Base-by-base conservation (phyloP, 2,329 filamentous ascomycete genomes). In the Talaromyces sp. region DNA sequence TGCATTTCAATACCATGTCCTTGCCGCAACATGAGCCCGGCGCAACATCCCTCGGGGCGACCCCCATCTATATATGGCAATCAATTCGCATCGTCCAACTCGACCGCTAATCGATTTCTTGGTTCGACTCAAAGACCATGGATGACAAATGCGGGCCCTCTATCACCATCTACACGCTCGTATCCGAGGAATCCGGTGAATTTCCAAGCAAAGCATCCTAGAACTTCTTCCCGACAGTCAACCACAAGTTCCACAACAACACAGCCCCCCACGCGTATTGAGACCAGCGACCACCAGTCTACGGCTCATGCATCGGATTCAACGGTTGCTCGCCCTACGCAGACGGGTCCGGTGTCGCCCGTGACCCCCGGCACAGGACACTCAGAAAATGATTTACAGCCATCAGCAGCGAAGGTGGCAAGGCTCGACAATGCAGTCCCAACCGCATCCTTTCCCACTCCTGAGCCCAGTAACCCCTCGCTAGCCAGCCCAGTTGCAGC, bases 31-130 rank as follows among this genome's bases (percentile, higher is more conserved):
- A 57, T 59, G 57, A 52, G 36, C 46, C 57, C 57, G 57, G 57
- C 57, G 57, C 57, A 59, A 40, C 51, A 57, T 17, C 60, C 41
- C 25, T 43, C 50, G 22, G 57, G 48, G 35, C 63, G 54, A 35
- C 37, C 54, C 43, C 56, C 61, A 46, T 53, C 43, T 39, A 54
- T 50, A 41, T 56, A 60, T 28, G 64, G 63, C 52, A 45, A 62
- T 37, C 59, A 54, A 21, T 41, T 72, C 35, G 63, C 68, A 41
- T 65, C 65, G 11, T 70, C 68, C 54, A 77, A 77, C 64, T 69
- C 69, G 48, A 77, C 75, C 13, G 70, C 70, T 48, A 73, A 60
- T 56, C 64, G 67, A 53, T 78, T 77, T 61, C 62, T 78, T 22
- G 74, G 74, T 50, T 65, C 69, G 51, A 61, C 65, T 51, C 70